Base-by-base conservation (phyloP, 2,329 filamentous ascomycete species). In the Myotisia sp. region DNA sequence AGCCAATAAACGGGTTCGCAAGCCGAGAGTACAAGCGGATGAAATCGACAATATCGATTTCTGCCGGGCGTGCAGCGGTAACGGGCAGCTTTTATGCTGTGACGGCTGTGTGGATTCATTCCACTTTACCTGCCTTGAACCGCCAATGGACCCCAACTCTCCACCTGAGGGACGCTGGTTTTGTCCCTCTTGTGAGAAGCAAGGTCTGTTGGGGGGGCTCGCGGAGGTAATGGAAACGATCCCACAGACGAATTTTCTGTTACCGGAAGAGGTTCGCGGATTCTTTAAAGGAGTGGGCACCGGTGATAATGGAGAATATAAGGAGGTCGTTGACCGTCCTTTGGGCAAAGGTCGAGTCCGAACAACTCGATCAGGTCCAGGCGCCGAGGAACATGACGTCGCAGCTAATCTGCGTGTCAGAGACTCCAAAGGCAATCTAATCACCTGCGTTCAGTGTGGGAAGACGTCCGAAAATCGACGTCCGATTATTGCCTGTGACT, bases 71-170 rank as follows among this genome's bases (percentile, higher is more conserved):
- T 98, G 90, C 60, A 74, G 78, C 49, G 80, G 79, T 43, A 79
- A 74, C 45, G 87, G 87, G 37, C 75, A 84, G 46, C 71, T 98
- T 42, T 70, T 95, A 44, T 94, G 86, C 60, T 98, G 90, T 58
- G 90, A 95, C 61, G 82, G 80, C 42, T 98, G 90, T 60, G 73
- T 78, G 40, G 75, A 83, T 45, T 83, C 86, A 4, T 94, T 92
- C 59, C 90, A 95, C 58, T 84, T 90, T 53, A 69, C 73, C 39
- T 95, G 90, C 55, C 74, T 90, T 45, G 79, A 92, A 55, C 85
- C 87, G 41, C 79, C 83, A 24, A 64, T 84, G 45, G 68, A 75
- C 36, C 68, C 72, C 32, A 65, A 68, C 35, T 55, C 64, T 39
- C 64, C 78, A 38, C 76, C 77, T 7, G 74, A 81, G 38, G 79